These are phyloP conservation scores for Exophiala lecanii-corni DNA, from an alignment of 2,329 filamentous ascomycete species.

Conservation along the genomic window DNA sequence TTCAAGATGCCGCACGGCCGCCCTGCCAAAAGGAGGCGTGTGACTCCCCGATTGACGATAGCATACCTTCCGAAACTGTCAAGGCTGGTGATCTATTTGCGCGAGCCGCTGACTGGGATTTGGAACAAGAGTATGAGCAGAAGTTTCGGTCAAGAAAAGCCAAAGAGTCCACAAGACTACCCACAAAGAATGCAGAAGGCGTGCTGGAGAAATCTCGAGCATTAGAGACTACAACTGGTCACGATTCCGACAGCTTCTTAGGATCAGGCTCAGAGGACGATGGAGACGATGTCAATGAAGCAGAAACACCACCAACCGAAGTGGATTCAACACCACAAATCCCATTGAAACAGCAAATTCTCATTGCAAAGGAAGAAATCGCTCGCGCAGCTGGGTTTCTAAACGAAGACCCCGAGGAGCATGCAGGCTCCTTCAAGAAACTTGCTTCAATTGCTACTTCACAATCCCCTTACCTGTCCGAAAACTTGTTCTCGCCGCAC, in stretches of 20 bases:
- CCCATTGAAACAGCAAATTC: slow-evolving; percentile 71
- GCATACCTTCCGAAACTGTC: slow-evolving; percentile 30
- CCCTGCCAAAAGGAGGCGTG: slow-evolving; percentile 46
- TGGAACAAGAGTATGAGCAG: slow-evolving; percentile 87
- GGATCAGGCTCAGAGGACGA: slow-evolving; percentile 53
- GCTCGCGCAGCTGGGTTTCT: slow-evolving; percentile 74
- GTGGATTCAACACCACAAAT: slow-evolving; percentile 58
- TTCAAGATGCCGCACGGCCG: slow-evolving; percentile 48
- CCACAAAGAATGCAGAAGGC: slow-evolving; percentile 82
- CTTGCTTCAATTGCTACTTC: slow-evolving; percentile 66
- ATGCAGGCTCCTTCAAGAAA: slow-evolving; percentile 72
- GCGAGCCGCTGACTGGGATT: slow-evolving; percentile 76
- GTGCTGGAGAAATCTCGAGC: slow-evolving; percentile 56
- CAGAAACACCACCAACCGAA: slow-evolving; percentile 31
- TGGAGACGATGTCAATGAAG: slow-evolving; percentile 45
- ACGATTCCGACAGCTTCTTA: slow-evolving; percentile 62
- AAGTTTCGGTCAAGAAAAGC: slow-evolving; percentile 74
- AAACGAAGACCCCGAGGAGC: slow-evolving; percentile 90
- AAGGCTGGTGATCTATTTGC: slow-evolving; percentile 58
- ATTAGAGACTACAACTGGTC: slow-evolving; percentile 34
- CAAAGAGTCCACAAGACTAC: slow-evolving; percentile 69
- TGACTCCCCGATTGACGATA: slow-evolving; percentile 45
- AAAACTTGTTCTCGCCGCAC: slow-evolving; percentile 80
- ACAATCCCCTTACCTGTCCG: slow-evolving; percentile 64
- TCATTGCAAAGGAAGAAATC: slow-evolving; percentile 86